Evolutionary conservation across 78 protist genomes (phyloP).

Genomic region (Dictyostelium citrinum): DNA sequence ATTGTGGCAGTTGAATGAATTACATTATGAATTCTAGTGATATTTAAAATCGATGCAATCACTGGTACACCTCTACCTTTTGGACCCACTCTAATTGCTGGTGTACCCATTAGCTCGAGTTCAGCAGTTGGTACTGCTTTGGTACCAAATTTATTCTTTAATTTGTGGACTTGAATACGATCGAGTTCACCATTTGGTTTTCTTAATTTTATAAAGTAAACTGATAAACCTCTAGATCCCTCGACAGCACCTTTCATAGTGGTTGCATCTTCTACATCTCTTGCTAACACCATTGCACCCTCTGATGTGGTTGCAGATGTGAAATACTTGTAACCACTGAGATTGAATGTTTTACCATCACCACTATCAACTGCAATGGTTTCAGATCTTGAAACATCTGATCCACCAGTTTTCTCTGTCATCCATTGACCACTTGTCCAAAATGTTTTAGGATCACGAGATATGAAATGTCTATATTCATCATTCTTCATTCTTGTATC

Average conservation of each 20-base stretch:
- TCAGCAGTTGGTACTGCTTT: constrained; percentile 87
- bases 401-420: constrained; percentile 88
- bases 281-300: constrained; percentile 67
- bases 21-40: constrained; percentile 81
- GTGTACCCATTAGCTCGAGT: constrained; percentile 57
- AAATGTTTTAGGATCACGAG: constrained; percentile 60
- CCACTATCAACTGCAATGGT: constrained; percentile 23
- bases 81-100: constrained; percentile 29
- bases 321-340: constrained; percentile 81
- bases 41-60: constrained; percentile 73
- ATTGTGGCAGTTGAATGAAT: constrained; percentile 48
- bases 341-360: background rate
- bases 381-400: constrained; percentile 77
- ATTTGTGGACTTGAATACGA: constrained; percentile 60
- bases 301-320: constrained; percentile 81
- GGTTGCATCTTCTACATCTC: constrained; percentile 37
- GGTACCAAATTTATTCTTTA: constrained; percentile 88
- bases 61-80: constrained; percentile 81
- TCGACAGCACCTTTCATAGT: background rate
- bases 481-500: background rate
- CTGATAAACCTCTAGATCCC: constrained; percentile 75
- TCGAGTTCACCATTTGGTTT: constrained; percentile 38
- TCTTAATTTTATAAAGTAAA: constrained; percentile 34
- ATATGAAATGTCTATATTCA: constrained; percentile 14
- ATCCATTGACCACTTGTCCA: constrained; percentile 87